These are phyloP conservation scores for Erodium moschatum DNA, from an alignment of 441 rosid species.

Conservation along the genomic window DNA sequence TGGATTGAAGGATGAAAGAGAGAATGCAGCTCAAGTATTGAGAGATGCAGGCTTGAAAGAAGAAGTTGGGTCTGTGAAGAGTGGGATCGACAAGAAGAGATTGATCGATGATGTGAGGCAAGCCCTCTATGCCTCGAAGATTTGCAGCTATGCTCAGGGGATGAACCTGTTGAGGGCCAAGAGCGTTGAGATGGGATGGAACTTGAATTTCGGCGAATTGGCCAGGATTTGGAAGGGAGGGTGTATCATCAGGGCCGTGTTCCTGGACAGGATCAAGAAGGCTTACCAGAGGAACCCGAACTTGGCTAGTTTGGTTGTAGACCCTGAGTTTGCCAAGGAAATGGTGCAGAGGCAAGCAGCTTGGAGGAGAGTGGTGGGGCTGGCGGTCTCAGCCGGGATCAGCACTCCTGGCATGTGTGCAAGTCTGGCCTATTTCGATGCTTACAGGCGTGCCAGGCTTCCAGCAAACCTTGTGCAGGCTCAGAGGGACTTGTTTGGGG, in stretches of 20 bases:
- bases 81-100: slow-evolving; percentile 62
- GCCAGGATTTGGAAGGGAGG: slow-evolving; percentile 99
- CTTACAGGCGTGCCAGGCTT: slow-evolving; percentile 82
- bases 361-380: slow-evolving; percentile 90
- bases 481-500: slow-evolving; percentile 94
- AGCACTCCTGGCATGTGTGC: slow-evolving; percentile 97
- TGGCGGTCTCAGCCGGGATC: slow-evolving; percentile 76
- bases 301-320: slow-evolving; percentile 76
- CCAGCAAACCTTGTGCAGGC: slow-evolving; percentile 95
- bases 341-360: slow-evolving; percentile 97
- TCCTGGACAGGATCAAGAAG: slow-evolving; percentile 86
- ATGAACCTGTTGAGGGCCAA: slow-evolving; percentile 88
- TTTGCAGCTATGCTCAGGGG: slow-evolving; percentile 89
- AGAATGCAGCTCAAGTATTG: slow-evolving; percentile 46
- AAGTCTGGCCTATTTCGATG: slow-evolving; percentile 80
- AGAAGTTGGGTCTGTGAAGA: slow-evolving; percentile 34
- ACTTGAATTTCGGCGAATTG: slow-evolving; percentile 67
- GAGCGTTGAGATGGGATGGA: slow-evolving; percentile 68
- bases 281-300: slow-evolving; percentile 84
- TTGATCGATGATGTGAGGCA: slow-evolving; percentile 93
- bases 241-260: slow-evolving; percentile 84
- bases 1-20: slow-evolving; percentile 85
- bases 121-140: slow-evolving; percentile 78
- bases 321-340: slow-evolving; percentile 85
- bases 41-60: slow-evolving; percentile 71